Evolutionary conservation across 257 asterid species (phyloP).

Genomic region (Scutellaria baicalensis): DNA sequence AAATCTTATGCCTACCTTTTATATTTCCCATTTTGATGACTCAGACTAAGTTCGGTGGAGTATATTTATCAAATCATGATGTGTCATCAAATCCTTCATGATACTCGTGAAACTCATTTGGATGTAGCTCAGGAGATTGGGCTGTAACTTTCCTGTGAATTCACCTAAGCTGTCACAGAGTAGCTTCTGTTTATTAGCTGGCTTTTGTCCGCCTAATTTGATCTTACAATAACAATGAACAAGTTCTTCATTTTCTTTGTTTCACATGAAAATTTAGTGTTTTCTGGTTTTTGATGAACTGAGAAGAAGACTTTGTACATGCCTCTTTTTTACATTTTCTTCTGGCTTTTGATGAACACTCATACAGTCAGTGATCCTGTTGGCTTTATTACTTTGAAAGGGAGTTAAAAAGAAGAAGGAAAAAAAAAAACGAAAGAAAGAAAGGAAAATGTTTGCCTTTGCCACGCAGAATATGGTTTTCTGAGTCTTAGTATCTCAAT

Average conservation of each 20-base stretch:
- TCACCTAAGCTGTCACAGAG: not conserved
- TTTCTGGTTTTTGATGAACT: not conserved
- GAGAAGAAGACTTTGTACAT: no score
- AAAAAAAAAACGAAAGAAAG: no score
- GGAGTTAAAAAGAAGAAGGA: no score
- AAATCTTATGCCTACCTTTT: not conserved
- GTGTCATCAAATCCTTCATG: not conserved
- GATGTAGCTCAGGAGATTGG: not conserved
- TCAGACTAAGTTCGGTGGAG: not conserved
- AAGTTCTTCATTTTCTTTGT: not conserved
- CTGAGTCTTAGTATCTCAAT: not conserved
- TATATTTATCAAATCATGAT: not conserved
- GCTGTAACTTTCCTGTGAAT: not conserved
- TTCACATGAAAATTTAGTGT: not conserved
- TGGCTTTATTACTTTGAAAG: not conserved
- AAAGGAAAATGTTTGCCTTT: not conserved
- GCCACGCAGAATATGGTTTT: not conserved
- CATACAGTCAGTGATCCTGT: not conserved
- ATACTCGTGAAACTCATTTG: not conserved
- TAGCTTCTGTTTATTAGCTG: not conserved
- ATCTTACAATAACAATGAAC: not conserved
- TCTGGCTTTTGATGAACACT: not conserved
- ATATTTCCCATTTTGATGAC: not conserved
- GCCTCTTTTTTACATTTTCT: no score
- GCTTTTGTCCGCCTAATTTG: not conserved